Evolutionary conservation across 1,139 yeast genomes (phyloP).

Genomic region (Spencermartinsiella ligniputridi): DNA sequence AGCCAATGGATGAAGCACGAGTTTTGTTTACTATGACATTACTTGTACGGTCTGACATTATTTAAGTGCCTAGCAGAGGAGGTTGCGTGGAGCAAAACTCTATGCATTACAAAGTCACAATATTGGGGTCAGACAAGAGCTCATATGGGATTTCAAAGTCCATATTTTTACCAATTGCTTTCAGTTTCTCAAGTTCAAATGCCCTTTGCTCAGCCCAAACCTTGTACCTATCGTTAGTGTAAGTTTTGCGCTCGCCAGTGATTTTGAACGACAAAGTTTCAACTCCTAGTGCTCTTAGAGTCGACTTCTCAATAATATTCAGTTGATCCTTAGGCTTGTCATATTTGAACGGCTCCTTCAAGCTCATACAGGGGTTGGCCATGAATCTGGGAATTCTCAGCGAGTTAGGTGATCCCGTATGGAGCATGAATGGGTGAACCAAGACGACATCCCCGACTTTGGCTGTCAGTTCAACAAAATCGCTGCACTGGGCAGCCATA

Average conservation of each 20-base stretch:
- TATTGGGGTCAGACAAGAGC: slow-evolving; percentile 9
- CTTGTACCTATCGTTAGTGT: slow-evolving; percentile 9
- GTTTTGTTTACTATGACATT: no score
- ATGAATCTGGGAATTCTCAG: slow-evolving; percentile 12
- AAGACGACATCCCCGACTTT: slow-evolving; percentile 12
- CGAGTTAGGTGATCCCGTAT: slow-evolving; percentile 11
- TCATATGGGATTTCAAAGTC: slow-evolving; percentile 11
- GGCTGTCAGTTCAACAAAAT: slow-evolving; percentile 14
- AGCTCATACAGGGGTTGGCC: slow-evolving; percentile 13
- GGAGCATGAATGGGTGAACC: slow-evolving; percentile 13
- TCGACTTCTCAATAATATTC: slow-evolving; percentile 10
- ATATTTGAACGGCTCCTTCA: slow-evolving; percentile 11
- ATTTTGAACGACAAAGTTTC: slow-evolving; percentile 9
- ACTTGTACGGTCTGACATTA: no score
- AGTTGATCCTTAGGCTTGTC: slow-evolving; percentile 10
- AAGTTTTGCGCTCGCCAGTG: slow-evolving; percentile 8
- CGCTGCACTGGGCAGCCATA: slow-evolving; percentile 10
- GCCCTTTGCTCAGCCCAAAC: slow-evolving; percentile 9
- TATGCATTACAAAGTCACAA: slow-evolving; percentile 11
- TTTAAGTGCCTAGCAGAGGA: no score
- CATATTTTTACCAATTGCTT: slow-evolving; percentile 6
- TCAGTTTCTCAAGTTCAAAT: slow-evolving; percentile 7
- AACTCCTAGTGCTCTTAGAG: slow-evolving; percentile 10
- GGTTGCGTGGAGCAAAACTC: no score
- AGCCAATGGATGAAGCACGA: no score